Percentiles rank a stretch among this genome's conserved stretches.
These are phyloP conservation scores for Kluyveromyces sp. DNA, from an alignment of 1,139 yeast genomes.

Conservation along the genomic window DNA sequence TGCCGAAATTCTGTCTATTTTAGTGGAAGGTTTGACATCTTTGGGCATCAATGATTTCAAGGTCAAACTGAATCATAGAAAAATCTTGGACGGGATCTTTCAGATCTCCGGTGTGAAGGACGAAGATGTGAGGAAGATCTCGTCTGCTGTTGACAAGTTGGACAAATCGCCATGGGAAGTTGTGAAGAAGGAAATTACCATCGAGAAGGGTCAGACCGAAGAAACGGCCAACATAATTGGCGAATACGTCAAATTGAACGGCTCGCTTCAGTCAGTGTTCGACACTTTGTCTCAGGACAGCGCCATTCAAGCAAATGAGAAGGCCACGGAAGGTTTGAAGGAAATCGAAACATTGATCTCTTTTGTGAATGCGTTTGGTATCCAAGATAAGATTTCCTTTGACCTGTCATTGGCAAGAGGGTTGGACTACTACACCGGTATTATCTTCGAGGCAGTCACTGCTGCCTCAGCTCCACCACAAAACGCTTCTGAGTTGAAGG, in stretches of 20 bases:
- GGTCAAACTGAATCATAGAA: constrained; percentile 88
- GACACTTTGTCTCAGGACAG: constrained; percentile 50
- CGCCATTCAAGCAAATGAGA: constrained; percentile 50
- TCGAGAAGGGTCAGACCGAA: constrained; percentile 81
- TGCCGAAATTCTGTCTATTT: constrained; percentile 73
- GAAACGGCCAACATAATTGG: constrained; percentile 92
- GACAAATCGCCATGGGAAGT: constrained; percentile 95
- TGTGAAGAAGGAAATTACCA: constrained; percentile 85
- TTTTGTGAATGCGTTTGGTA: constrained; percentile 74
- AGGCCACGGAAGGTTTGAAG: constrained; percentile 72
- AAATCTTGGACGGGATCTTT: constrained; percentile 91
- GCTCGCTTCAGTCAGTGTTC: constrained; percentile 65
- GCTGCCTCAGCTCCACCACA: constrained; percentile 90
- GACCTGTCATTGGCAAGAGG: constrained; percentile 96
- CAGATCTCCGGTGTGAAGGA: constrained; percentile 90
- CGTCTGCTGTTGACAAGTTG: constrained; percentile 92
- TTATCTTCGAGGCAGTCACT: constrained; percentile 93
- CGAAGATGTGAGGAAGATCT: constrained; percentile 86
- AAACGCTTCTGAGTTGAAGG: constrained; percentile 61
- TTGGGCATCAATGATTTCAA: constrained; percentile 85
- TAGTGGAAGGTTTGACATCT: constrained; percentile 76
- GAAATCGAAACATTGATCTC: constrained; percentile 73
- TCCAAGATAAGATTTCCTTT: constrained; percentile 59
- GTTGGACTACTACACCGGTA: constrained; percentile 92
- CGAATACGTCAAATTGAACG: constrained; percentile 78